Conservation (phyloP, 2,329 filamentous ascomycete genomes). For the Thielaviopsis euricoi region DNA sequence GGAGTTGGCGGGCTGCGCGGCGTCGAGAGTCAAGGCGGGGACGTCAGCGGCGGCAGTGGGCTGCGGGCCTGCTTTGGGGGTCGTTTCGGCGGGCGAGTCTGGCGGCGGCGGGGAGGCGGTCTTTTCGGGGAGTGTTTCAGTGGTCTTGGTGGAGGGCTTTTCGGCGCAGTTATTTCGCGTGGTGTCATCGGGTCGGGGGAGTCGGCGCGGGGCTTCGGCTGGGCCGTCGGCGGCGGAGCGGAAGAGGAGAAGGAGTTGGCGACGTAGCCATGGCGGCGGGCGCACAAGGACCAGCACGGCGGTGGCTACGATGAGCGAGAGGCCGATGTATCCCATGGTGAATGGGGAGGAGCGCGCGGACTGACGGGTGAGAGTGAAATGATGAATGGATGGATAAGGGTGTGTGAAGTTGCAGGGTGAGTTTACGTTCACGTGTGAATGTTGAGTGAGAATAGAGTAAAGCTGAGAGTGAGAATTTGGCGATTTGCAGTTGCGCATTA, state of each 20-base stretch:
- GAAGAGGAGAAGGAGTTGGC: slow-evolving; percentile 21
- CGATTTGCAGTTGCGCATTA: no score
- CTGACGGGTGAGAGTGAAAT: not conserved
- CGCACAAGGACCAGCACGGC: slow-evolving; percentile 40
- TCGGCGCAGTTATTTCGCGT: no score
- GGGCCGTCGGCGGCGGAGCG: not conserved
- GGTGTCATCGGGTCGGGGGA: not conserved
- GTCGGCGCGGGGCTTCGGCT: no score
- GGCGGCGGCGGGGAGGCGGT: no score
- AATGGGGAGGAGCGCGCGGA: not conserved
- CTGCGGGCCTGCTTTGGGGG: slow-evolving; percentile 30
- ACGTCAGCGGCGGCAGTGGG: slow-evolving; percentile 18
- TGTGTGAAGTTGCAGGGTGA: no score
- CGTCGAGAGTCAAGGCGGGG: slow-evolving; percentile 31
- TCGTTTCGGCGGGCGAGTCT: slow-evolving; percentile 23
- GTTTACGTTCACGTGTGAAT: not conserved
- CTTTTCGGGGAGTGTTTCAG: no score
- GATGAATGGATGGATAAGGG: not conserved
- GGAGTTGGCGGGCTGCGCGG: slow-evolving; percentile 1
- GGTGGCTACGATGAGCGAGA: slow-evolving; percentile 46
- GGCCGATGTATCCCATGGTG: slow-evolving; percentile 38
- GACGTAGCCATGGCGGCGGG: slow-evolving; percentile 30
- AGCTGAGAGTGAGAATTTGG: no score
- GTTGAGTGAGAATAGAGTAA: not conserved
- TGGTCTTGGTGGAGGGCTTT: no score